Base-by-base conservation (phyloP, 345 rosid genomes). In the Sisymbrium altissimum region DNA sequence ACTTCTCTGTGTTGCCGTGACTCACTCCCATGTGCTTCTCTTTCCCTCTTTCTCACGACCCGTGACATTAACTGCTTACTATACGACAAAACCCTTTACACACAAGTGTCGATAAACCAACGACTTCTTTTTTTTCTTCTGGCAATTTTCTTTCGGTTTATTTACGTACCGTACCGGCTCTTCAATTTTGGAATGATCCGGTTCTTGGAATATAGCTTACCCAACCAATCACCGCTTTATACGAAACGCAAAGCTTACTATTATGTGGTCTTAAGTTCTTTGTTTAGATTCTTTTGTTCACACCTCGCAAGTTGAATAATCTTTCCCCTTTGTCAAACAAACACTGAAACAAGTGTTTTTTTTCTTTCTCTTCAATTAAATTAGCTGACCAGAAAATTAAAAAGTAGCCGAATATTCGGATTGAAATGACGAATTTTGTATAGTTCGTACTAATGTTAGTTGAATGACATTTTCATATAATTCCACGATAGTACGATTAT, bases 11-110 rank as follows among this genome's bases (percentile, higher is more conserved):
- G 68, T 60, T 45, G 71, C 80, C 80, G 80, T 76, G 80, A 76
- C 75, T 70, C 75, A 64, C 29, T 25, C 65, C 71, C 80, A 76
- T 70, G 80, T 76, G 80, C 76, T 56, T 14, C 64, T 74, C 67
- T 69, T 69, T 63, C 64, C 45, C 10, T 9, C 50, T 56, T 65
- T 65, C 66, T 56, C 72, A 36, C 60, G 19, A 39, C 66, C 76
- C 76, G 80, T 76, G 80, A 76, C 76, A 64, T 21, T 56, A 32
- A 73, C 49, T 14, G 15, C 48, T 40, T 40, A 55, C 80, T 56
- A 38, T 0, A 64, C 76, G 80, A 76, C 80, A 76, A 64, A 38
- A 11, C 10, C 12, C 15, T 70, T 14, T 6, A 23, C 44, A 58
- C 64, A 57, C 78, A 74, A 58, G 60, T 45, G 72, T 66, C 52